Base-by-base conservation (phyloP, 2,329 filamentous ascomycete species). In the Penicillium sp. region DNA sequence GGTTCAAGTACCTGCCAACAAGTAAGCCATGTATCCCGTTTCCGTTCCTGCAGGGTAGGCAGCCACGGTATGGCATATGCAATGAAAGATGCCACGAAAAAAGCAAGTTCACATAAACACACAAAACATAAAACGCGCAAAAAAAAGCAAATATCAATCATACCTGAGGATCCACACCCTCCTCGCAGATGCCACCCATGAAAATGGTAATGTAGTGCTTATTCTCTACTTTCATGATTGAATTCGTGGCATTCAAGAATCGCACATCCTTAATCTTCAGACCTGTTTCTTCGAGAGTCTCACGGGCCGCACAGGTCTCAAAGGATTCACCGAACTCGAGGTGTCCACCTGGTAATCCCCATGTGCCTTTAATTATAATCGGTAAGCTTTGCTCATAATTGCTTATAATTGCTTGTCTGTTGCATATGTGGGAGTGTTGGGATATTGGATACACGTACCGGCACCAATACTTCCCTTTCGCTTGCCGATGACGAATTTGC, bases 131-230 rank as follows among this genome's bases (percentile, higher is more conserved):
- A n/a, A n/a, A n/a, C n/a, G n/a, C n/a, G n/a, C n/a, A n/a, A n/a
- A 33, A 31, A 42, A 50, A 51, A 43, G 25, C 21, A 56, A 52
- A 35, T 33, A 19, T 25, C 29, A 29, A 54, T 58, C 12, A 15
- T 58, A 89, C 87, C 78, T 80, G 55, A 0, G 88, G 82, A 62
- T 83, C 71, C 27, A 79, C 79, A 0, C 67, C 62, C 17, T 79
- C 75, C 27, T 84, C 79, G 0, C 75, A 68, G 63, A 84, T 75
- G 45, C 73, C 85, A 0, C 77, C 75, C 60, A 91, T 83, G 63
- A 90, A 92, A 3, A 91, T 71, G 0, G 90, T 93, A 50, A 91
- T 80, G 67, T 93, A 93, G 69, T 93, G 89, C 72, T 87, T 90
- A 0, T 73, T 74, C n/a, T 82, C 80, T 0, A 69, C 67, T 1